Evolutionary conservation across 129 eudicot genomes (phyloP).

Genomic region (Ambrosia trifida): DNA sequence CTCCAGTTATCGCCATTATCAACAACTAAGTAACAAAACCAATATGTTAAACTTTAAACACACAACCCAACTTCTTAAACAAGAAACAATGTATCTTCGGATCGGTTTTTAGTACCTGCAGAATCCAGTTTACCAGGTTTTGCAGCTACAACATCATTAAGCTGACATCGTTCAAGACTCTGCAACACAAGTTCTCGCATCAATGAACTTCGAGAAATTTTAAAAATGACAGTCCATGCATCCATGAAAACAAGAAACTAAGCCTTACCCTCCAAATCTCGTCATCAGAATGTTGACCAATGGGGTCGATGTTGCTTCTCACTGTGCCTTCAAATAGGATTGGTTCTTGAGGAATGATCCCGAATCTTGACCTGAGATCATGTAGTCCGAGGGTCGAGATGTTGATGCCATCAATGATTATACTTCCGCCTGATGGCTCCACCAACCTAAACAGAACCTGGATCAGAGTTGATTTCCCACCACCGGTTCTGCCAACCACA

Average conservation of each 20-base stretch:
- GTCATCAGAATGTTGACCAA: conserved; percentile 62
- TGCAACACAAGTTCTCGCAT: conserved; percentile 26
- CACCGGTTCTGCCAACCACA: conserved; percentile 88
- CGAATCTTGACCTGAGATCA: conserved; percentile 82
- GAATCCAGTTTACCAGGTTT: conserved; percentile 69
- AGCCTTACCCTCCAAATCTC: conserved; percentile 76
- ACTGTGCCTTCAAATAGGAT: conserved; percentile 79
- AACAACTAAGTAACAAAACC: conserved; percentile 37
- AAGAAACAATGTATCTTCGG: neutral
- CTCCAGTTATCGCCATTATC: conserved; percentile 80
- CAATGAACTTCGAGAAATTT: neutral
- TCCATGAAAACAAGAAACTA: neutral
- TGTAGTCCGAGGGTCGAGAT: conserved; percentile 70
- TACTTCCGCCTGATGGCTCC: conserved; percentile 72
- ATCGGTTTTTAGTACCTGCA: conserved; percentile 44
- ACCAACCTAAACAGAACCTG: conserved; percentile 77
- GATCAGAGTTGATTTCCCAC: conserved; percentile 84
- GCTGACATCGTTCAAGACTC: conserved; percentile 83
- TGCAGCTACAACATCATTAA: conserved; percentile 64
- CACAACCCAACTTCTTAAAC: neutral
- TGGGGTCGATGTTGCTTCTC: conserved; percentile 81
- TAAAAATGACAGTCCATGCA: neutral
- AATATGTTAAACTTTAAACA: neutral
- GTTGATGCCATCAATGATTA: conserved; percentile 65
- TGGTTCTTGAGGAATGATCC: conserved; percentile 94